Evolutionary conservation across 2,329 filamentous ascomycete genomes (phyloP), one percentile per base, ranked within the genome.

Genomic region (Byssothecium circinans): DNA sequence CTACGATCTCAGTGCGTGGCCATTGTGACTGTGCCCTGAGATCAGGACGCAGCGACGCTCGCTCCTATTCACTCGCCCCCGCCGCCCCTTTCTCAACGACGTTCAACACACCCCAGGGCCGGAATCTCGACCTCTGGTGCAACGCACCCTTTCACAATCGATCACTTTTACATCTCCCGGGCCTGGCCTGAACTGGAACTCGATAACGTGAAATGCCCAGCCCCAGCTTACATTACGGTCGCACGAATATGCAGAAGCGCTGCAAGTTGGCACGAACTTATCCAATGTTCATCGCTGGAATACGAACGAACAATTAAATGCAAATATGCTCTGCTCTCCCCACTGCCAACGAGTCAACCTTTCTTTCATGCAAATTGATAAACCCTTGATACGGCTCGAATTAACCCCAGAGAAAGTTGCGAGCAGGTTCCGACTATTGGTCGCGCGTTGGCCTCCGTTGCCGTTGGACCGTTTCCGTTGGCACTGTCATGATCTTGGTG

Each of bases 371-470:
- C 29, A 32, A 4, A 14, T 32, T 12, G 29, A 41, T 27, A 27
- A 41, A 32, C 23, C 22, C 17, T 22, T 11, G 18, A n/a, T n/a
- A n/a, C 39, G 39, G 39, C 18, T 27, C 39, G 39, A 33, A 41
- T 27, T 27, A 27, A 41, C 18, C 20, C 4, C 15, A 41, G n/a
- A n/a, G 18, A 22, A 10, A 25, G 4, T 19, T 18, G 18, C 8
- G 6, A 12, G 22, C 14, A 30, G 4, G 19, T 4, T 12, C 19
- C 11, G 36, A 18, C 19, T 36, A 19, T 36, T 10, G 33, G 4
- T 36, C 19, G 33, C 15, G 14, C 15, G 4, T 36, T 15, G 33
- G 15, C 19, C 10, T 10, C n/a, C 15, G 19, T 38, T 12, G 8
- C 4, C 12, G 33, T 4, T 20, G 15, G 33, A 36, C 18, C 10